phyloP scores from a whole-genome alignment of 495 filamentous ascomycete species.

The Echria macrotheca region DNA sequence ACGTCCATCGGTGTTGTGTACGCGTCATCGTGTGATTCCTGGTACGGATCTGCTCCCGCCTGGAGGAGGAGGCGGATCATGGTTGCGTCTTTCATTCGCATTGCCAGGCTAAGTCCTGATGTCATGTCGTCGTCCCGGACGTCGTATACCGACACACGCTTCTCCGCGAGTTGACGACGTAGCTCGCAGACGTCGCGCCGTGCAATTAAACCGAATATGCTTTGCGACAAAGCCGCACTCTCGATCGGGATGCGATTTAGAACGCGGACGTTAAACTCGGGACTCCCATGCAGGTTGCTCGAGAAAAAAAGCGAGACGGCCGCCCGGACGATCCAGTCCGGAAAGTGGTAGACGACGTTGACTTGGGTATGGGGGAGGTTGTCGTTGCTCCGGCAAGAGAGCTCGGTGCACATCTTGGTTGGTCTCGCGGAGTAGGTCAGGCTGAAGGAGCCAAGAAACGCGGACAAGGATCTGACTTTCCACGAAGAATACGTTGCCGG shows the following conservation, averaged over 20 bases:
- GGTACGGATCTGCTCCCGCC: conserved; percentile 8
- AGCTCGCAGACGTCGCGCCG: background rate
- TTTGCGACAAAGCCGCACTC: background rate
- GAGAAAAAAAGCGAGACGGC: background rate
- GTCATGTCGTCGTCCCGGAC: background rate
- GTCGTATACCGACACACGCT: conserved; percentile 4
- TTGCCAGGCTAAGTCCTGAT: background rate
- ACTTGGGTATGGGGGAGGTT: background rate
- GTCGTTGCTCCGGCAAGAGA: background rate
- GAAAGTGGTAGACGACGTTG: conserved; percentile 1
- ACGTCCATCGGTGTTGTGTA: background rate
- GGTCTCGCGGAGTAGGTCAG: background rate
- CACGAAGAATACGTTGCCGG: background rate
- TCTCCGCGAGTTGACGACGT: background rate
- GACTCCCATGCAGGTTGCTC: background rate
- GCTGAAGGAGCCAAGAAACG: background rate
- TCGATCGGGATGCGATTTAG: background rate
- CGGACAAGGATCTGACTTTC: background rate
- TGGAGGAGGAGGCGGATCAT: conserved; percentile 2
- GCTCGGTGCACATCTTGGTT: background rate
- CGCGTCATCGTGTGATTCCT: background rate
- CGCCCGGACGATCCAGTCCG: background rate
- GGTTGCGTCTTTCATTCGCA: background rate
- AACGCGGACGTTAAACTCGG: background rate
- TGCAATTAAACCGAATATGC: background rate